A percentile compares a stretch with the other conserved stretches of the same genome.
Evolutionary conservation across 2,329 filamentous ascomycete genomes (phyloP).

Genomic region (Monosporascus sp.): DNA sequence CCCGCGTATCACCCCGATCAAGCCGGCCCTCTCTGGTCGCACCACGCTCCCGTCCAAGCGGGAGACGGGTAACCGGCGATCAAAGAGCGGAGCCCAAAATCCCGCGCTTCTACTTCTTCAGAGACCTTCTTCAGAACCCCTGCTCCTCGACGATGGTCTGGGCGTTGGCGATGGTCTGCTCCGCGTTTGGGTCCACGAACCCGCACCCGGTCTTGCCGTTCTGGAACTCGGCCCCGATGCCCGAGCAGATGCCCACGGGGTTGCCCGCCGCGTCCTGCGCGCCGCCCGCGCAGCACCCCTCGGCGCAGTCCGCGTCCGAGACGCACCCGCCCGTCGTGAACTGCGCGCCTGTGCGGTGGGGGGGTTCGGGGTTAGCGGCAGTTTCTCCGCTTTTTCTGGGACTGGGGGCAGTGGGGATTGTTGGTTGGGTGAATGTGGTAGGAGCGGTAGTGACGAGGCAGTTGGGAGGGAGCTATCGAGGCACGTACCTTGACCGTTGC

Average conservation of each 20-base stretch:
- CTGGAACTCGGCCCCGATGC: constrained; percentile 29
- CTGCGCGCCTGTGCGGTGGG: constrained; percentile 16
- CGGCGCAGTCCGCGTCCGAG: constrained; percentile 28
- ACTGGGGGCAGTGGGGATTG: background rate
- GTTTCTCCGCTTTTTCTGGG: background rate
- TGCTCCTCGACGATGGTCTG: constrained; percentile 29
- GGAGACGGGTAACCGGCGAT: no score
- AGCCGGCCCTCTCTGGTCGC: no score
- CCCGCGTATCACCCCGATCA: no score
- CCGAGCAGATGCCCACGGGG: constrained; percentile 30
- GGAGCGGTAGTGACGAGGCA: no score
- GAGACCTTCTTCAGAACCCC: constrained; percentile 22
- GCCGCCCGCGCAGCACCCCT: constrained; percentile 28
- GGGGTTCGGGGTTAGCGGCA: background rate
- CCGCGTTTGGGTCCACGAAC: constrained; percentile 31
- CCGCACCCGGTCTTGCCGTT: constrained; percentile 33
- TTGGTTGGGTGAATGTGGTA: background rate
- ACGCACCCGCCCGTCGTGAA: constrained; percentile 35
- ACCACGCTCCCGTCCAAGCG: no score
- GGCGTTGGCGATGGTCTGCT: constrained; percentile 23
- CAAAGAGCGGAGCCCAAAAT: background rate
- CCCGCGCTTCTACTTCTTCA: background rate
- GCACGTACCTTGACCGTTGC: constrained; percentile 21
- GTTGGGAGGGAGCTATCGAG: no score
- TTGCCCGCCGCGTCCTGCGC: constrained; percentile 18